Evolutionary conservation across 108 stramenopile genomes (phyloP), one percentile per base, ranked within the genome.

Genomic region (Aureococcus anophagefferens): DNA sequence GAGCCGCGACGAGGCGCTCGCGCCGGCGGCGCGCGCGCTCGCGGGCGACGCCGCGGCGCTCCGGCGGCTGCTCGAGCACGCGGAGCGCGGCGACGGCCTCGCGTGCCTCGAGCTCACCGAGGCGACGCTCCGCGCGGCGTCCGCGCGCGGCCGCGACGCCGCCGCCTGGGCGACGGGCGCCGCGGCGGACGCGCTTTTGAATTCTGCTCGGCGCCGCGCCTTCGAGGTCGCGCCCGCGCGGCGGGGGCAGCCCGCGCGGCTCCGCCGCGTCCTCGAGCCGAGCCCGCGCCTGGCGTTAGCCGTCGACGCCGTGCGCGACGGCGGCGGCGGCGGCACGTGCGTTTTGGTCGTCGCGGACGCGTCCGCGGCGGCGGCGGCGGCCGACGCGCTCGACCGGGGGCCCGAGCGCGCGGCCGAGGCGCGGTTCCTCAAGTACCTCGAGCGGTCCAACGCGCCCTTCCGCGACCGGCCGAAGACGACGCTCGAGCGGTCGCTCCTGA

Each of bases 41-140:
- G 74, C 84, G 30, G 46, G 31, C 31, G 86, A 87, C 32, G 33
- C 85, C 28, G 62, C 68, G 34, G 72, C 65, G 21, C 77, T 87
- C 44, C 68, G 83, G 25, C 33, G 74, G 11, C 64, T 87, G 30
- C 83, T 87, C 40, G 83, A 82, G 59, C 78, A 78, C 72, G 40
- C 82, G 0, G 62, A 80, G 7, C 66, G 79, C 9, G 81, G 80
- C 67, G 86, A 87, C 63, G 78, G 81, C 35, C 76, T 84, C 51
- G 70, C 84, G 33, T 84, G 85, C 63, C 80, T 81, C 46, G 21
- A 59, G 3, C 1, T 3, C 21, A 25, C 51, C 21, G 21, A 1
- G 51, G 51, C 51, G 21, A 1, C 7, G 7, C 21, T 25, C 51
- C 51, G 51, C 17, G 14, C 25, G 7, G 21, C 51, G 51, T 9